A percentile compares a stretch with the other conserved stretches of the same genome.
phyloP scores from a whole-genome alignment of 768 basidiomycete genomes.

The Boletellus sp. region DNA sequence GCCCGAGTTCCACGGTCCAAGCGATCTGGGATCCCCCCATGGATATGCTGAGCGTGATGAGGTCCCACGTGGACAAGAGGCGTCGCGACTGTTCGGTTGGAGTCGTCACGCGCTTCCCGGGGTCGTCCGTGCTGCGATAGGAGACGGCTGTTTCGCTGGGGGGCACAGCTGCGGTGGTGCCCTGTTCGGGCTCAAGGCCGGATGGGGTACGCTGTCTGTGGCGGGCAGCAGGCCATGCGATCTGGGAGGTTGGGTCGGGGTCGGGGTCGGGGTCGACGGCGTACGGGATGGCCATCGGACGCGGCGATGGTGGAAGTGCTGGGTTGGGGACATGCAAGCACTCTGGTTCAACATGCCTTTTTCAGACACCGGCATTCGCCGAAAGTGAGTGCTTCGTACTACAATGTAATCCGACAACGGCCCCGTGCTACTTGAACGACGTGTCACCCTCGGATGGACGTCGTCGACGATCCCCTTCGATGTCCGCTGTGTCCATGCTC shows the following conservation, averaged over 20 bases:
- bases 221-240: conserved; percentile 63
- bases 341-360: conserved; percentile 10
- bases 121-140: conserved; percentile 33
- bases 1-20: conserved; percentile 96
- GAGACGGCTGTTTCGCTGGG: conserved; percentile 20
- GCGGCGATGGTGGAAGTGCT: background rate
- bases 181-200: conserved; percentile 21
- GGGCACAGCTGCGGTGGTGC: conserved; percentile 5
- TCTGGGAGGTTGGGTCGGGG: conserved; percentile 77
- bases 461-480: conserved; percentile 42
- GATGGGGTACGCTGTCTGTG: conserved; percentile 30
- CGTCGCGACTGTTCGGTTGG: conserved; percentile 24
- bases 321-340: conserved; percentile 11
- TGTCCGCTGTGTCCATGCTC: conserved; percentile 32
- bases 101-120: conserved; percentile 19
- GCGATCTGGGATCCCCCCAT: conserved; percentile 95
- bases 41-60: conserved; percentile 80
- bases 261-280: conserved; percentile 57
- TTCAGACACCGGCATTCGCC: conserved; percentile 25
- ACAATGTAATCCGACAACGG: conserved; percentile 27
- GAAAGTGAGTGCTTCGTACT: conserved; percentile 4
- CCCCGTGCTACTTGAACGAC: conserved; percentile 14
- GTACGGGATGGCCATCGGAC: conserved; percentile 57
- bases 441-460: conserved; percentile 32
- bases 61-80: conserved; percentile 54